A percentile compares a stretch with the other conserved stretches of the same genome.
Evolutionary conservation across 768 basidiomycete genomes (phyloP).

Genomic region (Xanthoconium purpureum): DNA sequence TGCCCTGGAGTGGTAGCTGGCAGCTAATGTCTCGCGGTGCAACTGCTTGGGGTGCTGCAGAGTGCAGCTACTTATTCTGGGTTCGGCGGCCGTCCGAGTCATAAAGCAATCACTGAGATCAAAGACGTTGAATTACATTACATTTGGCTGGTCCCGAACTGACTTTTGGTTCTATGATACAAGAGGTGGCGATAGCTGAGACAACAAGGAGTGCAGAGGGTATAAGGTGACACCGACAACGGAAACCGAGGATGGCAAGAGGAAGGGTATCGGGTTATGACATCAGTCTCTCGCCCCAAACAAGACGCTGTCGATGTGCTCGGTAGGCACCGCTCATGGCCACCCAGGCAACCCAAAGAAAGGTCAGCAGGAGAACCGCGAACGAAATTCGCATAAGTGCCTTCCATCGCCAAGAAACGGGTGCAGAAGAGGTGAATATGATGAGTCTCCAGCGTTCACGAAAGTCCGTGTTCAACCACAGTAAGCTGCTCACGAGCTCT

Average conservation of each 20-base stretch:
- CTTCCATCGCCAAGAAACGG: constrained; percentile 73
- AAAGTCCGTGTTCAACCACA: constrained; percentile 77
- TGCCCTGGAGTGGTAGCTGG: constrained; percentile 71
- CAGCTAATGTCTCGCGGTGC: constrained; percentile 58
- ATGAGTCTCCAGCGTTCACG: constrained; percentile 71
- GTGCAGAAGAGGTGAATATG: constrained; percentile 70
- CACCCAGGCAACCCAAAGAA: constrained; percentile 59
- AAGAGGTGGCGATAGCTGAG: neutral
- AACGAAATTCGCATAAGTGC: constrained; percentile 59
- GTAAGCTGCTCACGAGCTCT: constrained; percentile 58
- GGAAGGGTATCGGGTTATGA: constrained; percentile 38
- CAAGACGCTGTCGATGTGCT: constrained; percentile 69
- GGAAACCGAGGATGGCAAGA: neutral
- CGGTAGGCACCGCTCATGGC: constrained; percentile 64
- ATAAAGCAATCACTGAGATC: neutral
- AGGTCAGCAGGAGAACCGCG: constrained; percentile 52
- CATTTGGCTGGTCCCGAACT: too few species aligned
- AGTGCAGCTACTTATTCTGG: constrained; percentile 86
- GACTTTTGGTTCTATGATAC: constrained; percentile 4
- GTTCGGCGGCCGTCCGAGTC: constrained; percentile 57
- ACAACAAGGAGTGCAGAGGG: neutral
- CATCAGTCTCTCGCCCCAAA: constrained; percentile 80
- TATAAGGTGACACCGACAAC: neutral
- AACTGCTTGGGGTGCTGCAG: constrained; percentile 43
- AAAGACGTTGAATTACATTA: neutral